A percentile compares a stretch with the other conserved stretches of the same genome.
These are phyloP conservation scores for Yamadazyma diospyri DNA, from an alignment of 1,139 yeast species.

Conservation along the genomic window DNA sequence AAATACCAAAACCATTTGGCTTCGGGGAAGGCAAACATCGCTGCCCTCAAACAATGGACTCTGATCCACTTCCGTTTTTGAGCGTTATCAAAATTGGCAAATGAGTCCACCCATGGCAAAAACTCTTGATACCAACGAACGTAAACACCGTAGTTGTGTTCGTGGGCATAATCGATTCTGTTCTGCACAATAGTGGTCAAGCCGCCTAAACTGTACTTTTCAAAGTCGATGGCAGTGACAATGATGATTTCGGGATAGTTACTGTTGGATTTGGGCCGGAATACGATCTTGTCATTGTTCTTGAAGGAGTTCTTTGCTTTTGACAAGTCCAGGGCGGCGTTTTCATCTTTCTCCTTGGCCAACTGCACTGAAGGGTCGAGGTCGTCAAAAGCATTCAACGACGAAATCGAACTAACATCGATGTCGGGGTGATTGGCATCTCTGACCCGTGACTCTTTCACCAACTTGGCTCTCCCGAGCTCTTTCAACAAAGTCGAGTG, in stretches of 20 bases:
- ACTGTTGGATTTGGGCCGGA: constrained; percentile 35
- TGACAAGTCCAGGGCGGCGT: constrained; percentile 33
- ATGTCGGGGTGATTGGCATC: constrained; percentile 35
- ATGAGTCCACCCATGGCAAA: constrained; percentile 51
- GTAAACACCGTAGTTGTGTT: constrained; percentile 72
- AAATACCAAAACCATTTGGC: constrained; percentile 84
- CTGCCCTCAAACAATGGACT: constrained; percentile 63
- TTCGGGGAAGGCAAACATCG: constrained; percentile 81
- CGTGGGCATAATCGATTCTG: constrained; percentile 76
- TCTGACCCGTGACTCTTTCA: constrained; percentile 40
- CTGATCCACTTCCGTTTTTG: constrained; percentile 57
- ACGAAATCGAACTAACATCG: constrained; percentile 27
- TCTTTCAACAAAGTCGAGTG: constrained; percentile 59
- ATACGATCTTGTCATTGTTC: constrained; percentile 63
- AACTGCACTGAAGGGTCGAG: constrained; percentile 35
- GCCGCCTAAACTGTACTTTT: constrained; percentile 56
- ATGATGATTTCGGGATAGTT: constrained; percentile 65
- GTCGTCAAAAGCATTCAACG: constrained; percentile 48
- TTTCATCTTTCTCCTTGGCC: constrained; percentile 38
- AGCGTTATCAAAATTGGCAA: constrained; percentile 29
- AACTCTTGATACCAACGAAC: constrained; percentile 84
- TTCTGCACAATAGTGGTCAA: constrained; percentile 70
- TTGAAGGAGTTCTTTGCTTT: constrained; percentile 56
- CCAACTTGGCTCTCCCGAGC: constrained; percentile 49
- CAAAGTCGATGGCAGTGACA: constrained; percentile 81